Evolutionary conservation across 2,329 filamentous ascomycete species (phyloP), one percentile per base, ranked within the genome.

Genomic region (Botrytis porri): DNA sequence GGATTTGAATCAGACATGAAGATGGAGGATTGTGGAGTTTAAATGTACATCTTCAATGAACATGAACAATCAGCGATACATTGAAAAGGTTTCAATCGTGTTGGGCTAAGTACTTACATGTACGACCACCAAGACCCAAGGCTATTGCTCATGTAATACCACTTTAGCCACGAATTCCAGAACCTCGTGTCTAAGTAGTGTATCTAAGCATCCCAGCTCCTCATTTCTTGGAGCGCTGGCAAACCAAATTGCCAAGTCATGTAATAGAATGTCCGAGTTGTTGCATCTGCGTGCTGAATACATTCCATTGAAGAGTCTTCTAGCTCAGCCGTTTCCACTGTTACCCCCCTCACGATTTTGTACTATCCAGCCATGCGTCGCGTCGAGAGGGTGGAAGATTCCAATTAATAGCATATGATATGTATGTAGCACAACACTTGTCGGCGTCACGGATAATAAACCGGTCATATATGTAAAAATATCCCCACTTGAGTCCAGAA

Each of bases 401-500:
- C 18, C n/a, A 37, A 22, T 41, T 32, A 4, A 18, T 29, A 64
- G 25, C 6, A 39, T 43, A 65, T 39, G 14, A 8, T 39, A n/a
- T 22, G 35, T 41, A 43, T 60, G 37, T 35, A 25, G 37, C 22
- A 57, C 66, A 22, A 37, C 35, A 48, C 16, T 66, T 35, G 8
- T 66, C 32, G 35, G 32, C 61, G 39, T 2, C 45, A 29, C 39
- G 18, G n/a, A 29, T n/a, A 45, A 39, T n/a, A 25, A 22, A 22
- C 20, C 29, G 22, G 18, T 59, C 25, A 41, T 69, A 69, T 69
- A 60, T 69, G 51, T 69, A 54, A 69, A 69, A 69, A 57, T 18
- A 41, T 43, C 66, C 37, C 66, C 51, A 60, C 25, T 69, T n/a
- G 16, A 48, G 51, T 41, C 39, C 35, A 37, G 25, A 66, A 32